Evolutionary conservation across 2,329 filamentous ascomycete genomes (phyloP), one percentile per base, ranked within the genome.

Genomic region (Fusarium euwallaceae): DNA sequence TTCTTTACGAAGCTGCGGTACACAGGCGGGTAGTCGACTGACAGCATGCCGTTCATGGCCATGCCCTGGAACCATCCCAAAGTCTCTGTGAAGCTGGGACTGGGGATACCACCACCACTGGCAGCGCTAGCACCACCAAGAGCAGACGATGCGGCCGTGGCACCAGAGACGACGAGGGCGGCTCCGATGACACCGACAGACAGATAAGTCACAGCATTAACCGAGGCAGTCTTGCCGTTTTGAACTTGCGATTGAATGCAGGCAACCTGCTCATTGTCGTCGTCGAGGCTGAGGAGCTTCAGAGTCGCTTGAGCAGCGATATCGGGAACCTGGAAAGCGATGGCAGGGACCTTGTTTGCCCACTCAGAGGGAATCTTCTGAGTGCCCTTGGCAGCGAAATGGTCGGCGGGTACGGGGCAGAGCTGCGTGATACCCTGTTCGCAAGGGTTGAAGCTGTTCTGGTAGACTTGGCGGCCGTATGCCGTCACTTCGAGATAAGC

Each of bases 21-120:
- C 41, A 98, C 91, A 39, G 91, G 87, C 5, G 97, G 97, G 76
- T 98, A 95, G 78, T 92, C 90, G 78, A 97, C 95, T 69, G 94
- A 97, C 82, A 98, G 88, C 97, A 98, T 98, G 75, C 97, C 95
- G 83, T 97, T 98, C 87, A 97, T 93, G 32, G 97, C 95, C 88
- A 98, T 93, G 60, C 93, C 92, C 84, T 98, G 95, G 83, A 98
- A 98, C 90, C 94, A 97, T 71, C 92, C 92, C 76, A 98, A 89
- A 58, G 97, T 92, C 80, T 98, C 94, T 53, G 88, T 88, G 81
- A 98, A 98, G 63, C 92, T 94, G 29, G 97, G 97, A 77, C 94
- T 97, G 45, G 92, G 87, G 12, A 92, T 87, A 14, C 88, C 87
- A 16, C 92, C 93, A 32, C 29, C 29, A 62, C 86, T 88, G 41